Percentiles rank a stretch among this genome's conserved stretches.
These are phyloP conservation scores for Carnegiea gigantea DNA, from an alignment of 179 eudicot genomes.

Conservation along the genomic window DNA sequence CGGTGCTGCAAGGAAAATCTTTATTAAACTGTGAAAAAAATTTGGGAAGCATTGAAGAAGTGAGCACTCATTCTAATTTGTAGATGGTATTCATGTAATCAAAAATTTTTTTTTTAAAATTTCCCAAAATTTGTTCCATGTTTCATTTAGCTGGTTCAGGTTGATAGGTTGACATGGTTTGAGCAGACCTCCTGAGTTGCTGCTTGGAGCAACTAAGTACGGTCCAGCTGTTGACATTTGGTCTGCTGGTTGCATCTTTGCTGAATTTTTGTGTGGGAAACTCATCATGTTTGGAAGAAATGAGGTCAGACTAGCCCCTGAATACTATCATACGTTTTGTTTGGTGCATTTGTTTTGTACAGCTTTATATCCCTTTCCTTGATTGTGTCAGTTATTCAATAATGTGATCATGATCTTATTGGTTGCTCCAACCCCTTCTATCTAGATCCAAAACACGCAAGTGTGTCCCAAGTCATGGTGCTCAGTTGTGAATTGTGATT, in stretches of 20 bases:
- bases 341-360: background rate
- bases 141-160: constrained; percentile 26
- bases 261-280: constrained; percentile 80
- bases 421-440: background rate
- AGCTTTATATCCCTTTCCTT: background rate
- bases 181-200: constrained; percentile 79
- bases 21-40: background rate
- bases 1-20: background rate
- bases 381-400: background rate
- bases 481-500: background rate
- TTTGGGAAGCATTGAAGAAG: no score
- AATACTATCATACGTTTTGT: background rate
- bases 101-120: background rate
- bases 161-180: constrained; percentile 28
- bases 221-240: constrained; percentile 93
- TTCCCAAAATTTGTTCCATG: constrained; percentile 14
- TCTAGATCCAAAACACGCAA: background rate
- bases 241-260: constrained; percentile 93
- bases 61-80: background rate
- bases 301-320: constrained; percentile 53
- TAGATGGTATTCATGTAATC: constrained; percentile 9
- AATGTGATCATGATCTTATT: background rate
- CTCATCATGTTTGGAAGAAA: constrained; percentile 77
- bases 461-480: background rate
- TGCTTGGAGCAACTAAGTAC: constrained; percentile 85